Conservation (phyloP, 805 yeast genomes). For the Saturnispora sekii region DNA sequence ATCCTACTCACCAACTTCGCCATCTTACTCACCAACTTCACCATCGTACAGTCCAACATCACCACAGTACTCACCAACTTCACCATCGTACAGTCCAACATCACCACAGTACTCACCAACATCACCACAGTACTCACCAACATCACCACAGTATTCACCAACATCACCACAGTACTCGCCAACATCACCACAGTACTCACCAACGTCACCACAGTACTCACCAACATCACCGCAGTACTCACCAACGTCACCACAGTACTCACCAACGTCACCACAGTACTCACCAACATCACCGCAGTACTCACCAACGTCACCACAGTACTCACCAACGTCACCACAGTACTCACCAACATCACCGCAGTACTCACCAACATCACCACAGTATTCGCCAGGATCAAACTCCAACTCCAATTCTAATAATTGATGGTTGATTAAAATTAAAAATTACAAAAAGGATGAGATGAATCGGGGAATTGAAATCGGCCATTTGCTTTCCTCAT, state of each 20-base stretch:
- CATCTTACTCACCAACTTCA: conserved; percentile 70
- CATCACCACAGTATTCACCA: conserved; percentile 52
- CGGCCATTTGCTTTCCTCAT: too few relatives aligned
- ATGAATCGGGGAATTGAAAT: conserved; percentile 1
- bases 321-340: conserved; percentile 61
- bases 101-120: conserved; percentile 57
- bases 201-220: conserved; percentile 59
- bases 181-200: conserved; percentile 71
- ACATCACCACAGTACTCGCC: conserved; percentile 67
- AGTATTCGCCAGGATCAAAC: conserved; percentile 64
- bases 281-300: conserved; percentile 80
- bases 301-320: too few relatives aligned
- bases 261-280: conserved; percentile 68
- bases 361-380: conserved; percentile 65
- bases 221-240: conserved; percentile 76
- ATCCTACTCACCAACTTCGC: conserved; percentile 51
- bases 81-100: conserved; percentile 53
- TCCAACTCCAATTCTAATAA: conserved; percentile 51
- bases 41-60: conserved; percentile 55
- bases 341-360: conserved; percentile 71
- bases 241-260: conserved; percentile 74
- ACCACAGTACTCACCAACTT: conserved; percentile 69
- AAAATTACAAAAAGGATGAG: background rate
- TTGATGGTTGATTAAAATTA: background rate
- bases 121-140: conserved; percentile 53